Conservation (phyloP, 169 alveolate genomes). For the Theileria parva region DNA sequence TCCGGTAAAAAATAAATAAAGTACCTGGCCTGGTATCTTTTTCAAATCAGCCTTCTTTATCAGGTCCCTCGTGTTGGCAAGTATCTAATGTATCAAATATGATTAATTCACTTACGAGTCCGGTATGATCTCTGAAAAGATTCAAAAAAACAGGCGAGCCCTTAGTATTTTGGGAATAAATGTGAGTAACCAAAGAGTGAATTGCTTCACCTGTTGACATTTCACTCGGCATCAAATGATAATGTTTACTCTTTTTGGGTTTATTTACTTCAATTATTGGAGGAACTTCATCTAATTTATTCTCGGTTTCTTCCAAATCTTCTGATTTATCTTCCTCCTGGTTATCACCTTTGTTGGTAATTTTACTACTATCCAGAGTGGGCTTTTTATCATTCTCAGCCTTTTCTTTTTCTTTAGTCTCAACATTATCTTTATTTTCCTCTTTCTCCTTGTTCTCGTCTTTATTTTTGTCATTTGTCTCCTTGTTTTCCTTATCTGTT, state of each 20-base stretch:
- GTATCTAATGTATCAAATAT: constrained; percentile 14
- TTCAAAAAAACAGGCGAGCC: constrained; percentile 61
- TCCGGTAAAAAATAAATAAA: too few species aligned
- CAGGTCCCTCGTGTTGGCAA: constrained; percentile 48
- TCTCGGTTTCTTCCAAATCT: background rate
- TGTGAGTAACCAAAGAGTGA: constrained; percentile 38
- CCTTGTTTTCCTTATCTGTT: background rate
- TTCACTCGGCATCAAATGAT: constrained; percentile 23
- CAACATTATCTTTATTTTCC: constrained; percentile 39
- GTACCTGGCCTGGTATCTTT: constrained; percentile 42
- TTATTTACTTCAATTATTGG: constrained; percentile 18
- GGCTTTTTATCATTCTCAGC: background rate
- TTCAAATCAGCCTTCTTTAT: constrained; percentile 61
- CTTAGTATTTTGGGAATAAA: constrained; percentile 48
- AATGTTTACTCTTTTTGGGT: background rate
- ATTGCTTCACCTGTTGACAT: constrained; percentile 65
- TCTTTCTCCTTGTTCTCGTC: constrained; percentile 43
- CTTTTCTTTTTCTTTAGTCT: background rate
- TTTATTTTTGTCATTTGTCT: constrained; percentile 38
- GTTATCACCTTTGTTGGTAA: background rate
- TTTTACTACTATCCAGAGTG: background rate
- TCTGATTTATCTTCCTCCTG: constrained; percentile 7
- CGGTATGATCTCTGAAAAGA: constrained; percentile 48
- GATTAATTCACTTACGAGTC: constrained; percentile 12
- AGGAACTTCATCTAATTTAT: background rate